Conservation (phyloP, 2,329 filamentous ascomycete species). For the Esteya vermicola region DNA sequence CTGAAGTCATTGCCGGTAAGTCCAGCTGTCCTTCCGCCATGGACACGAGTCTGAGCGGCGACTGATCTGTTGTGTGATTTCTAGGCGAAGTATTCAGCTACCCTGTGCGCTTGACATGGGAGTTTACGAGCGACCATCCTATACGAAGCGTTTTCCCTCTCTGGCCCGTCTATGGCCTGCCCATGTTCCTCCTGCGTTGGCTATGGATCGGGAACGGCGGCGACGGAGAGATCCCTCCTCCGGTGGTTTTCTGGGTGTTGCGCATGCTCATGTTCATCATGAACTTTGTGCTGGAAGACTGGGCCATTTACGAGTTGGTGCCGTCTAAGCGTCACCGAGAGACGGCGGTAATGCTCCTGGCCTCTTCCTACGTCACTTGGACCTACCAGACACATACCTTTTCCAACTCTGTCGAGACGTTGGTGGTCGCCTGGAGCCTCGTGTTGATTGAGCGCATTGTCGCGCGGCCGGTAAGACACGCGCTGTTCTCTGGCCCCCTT, state of each 20-base stretch:
- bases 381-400: constrained; percentile 98
- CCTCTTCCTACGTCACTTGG: constrained; percentile 97
- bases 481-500: constrained; percentile 37
- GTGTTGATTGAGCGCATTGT: constrained; percentile 81
- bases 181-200: constrained; percentile 87
- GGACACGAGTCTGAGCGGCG: background rate
- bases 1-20: constrained; percentile 91
- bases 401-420: constrained; percentile 90
- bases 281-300: constrained; percentile 95
- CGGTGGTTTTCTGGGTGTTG: constrained; percentile 77
- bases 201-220: constrained; percentile 75
- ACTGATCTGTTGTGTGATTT: background rate
- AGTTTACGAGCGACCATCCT: constrained; percentile 77
- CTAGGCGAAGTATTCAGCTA: constrained; percentile 86
- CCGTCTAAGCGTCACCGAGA: constrained; percentile 57
- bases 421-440: constrained; percentile 84
- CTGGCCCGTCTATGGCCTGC: constrained; percentile 89
- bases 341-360: constrained; percentile 68
- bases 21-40: background rate
- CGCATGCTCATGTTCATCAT: constrained; percentile 83
- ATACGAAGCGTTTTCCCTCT: constrained; percentile 93
- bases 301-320: constrained; percentile 88
- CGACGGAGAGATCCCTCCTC: constrained; percentile 65
- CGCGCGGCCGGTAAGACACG: constrained; percentile 21
- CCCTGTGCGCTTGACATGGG: constrained; percentile 83